phyloP scores from a whole-genome alignment of 192 early-diverging fungal species.

The Umbelopsis isabellina region DNA sequence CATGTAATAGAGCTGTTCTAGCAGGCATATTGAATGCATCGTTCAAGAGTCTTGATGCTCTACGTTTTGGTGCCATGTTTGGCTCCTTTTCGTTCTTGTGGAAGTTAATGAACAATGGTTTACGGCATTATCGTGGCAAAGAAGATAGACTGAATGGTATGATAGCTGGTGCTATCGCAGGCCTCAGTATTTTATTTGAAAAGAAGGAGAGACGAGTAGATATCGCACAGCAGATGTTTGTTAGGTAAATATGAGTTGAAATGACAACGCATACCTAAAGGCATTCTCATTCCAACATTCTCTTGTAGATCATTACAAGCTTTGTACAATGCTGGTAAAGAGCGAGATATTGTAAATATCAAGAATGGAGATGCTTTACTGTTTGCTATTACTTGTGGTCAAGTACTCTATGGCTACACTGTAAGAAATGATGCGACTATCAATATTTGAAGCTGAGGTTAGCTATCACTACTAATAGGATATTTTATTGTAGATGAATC shows the following conservation, averaged over 20 bases:
- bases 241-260: slow-evolving; percentile 43
- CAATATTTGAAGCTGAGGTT: no score
- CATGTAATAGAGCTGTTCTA: slow-evolving; percentile 43
- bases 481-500: slow-evolving; percentile 54
- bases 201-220: slow-evolving; percentile 54
- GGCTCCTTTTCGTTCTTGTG: slow-evolving; percentile 76
- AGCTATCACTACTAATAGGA: not conserved
- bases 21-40: slow-evolving; percentile 45
- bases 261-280: not conserved
- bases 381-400: slow-evolving; percentile 55
- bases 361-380: slow-evolving; percentile 59
- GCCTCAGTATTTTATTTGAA: slow-evolving; percentile 57
- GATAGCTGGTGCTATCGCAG: slow-evolving; percentile 57
- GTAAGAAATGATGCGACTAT: slow-evolving; percentile 50
- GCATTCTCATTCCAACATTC: not conserved
- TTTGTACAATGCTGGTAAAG: slow-evolving; percentile 56
- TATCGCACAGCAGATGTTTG: slow-evolving; percentile 62
- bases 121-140: slow-evolving; percentile 52
- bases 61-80: slow-evolving; percentile 77
- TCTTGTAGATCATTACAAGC: slow-evolving; percentile 53
- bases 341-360: slow-evolving; percentile 55
- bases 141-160: slow-evolving; percentile 61
- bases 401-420: slow-evolving; percentile 62
- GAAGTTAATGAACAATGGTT: slow-evolving; percentile 71
- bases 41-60: slow-evolving; percentile 59